Evolutionary conservation across 139 green algal genomes (phyloP).

Genomic region (Chlamydomonas asymmetrica): DNA sequence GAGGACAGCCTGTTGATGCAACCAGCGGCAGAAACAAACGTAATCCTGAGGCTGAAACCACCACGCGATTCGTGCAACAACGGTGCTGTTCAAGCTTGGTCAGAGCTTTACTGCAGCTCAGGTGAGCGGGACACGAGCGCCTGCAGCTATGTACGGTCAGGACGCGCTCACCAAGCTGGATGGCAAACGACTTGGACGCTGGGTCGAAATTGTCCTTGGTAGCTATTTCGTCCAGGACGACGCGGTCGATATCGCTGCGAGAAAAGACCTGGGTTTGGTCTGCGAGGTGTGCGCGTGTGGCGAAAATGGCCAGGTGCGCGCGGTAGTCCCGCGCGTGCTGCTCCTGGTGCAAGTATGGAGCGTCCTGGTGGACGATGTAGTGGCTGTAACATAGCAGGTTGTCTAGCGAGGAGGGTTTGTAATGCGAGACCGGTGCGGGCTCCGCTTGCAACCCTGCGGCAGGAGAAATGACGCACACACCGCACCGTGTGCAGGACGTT

Average conservation of each 20-base stretch:
- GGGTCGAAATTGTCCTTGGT: conserved; percentile 32
- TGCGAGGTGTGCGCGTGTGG: conserved; percentile 34
- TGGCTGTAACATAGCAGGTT: conserved; percentile 42
- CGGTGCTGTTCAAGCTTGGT: no score
- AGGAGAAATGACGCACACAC: no score
- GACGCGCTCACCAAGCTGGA: conserved; percentile 12
- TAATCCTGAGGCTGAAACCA: background rate
- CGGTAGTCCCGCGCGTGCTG: conserved; percentile 40
- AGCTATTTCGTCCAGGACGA: conserved; percentile 22
- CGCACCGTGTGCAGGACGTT: no score
- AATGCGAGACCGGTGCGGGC: no score
- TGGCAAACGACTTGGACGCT: conserved; percentile 27
- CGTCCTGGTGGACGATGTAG: conserved; percentile 44
- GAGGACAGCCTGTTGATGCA: conserved; percentile 1
- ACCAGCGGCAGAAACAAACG: background rate
- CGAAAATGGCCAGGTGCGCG: conserved; percentile 44
- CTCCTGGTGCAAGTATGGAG: conserved; percentile 45
- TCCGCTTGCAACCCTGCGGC: no score
- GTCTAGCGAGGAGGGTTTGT: conserved; percentile 22
- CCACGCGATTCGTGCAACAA: background rate
- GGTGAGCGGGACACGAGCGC: no score
- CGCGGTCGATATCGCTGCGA: conserved; percentile 23
- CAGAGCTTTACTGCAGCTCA: no score
- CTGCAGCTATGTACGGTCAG: no score
- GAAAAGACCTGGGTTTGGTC: conserved; percentile 28